A percentile compares a stretch with the other conserved stretches of the same genome.
These are phyloP conservation scores for Trebouxia gelatinosa DNA, from an alignment of 163 green algal genomes.

Conservation along the genomic window DNA sequence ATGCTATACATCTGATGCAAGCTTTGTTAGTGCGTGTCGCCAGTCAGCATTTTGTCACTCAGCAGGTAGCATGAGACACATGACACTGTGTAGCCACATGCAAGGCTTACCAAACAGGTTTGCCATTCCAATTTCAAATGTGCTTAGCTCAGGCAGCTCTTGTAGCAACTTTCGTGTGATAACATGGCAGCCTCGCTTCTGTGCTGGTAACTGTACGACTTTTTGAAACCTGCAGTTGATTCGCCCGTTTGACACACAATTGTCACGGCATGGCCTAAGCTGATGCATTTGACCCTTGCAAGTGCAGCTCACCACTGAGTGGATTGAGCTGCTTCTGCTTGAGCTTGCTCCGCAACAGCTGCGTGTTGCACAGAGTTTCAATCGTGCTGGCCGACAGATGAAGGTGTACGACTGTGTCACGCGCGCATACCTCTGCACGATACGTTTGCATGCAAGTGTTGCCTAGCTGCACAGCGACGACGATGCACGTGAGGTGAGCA, in stretches of 20 bases:
- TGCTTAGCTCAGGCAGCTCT: constrained; percentile 62
- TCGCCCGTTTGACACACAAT: not conserved
- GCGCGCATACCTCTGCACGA: too few relatives aligned
- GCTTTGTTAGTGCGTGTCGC: not conserved
- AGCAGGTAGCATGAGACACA: not conserved
- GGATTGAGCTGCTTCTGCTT: not conserved
- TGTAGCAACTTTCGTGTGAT: constrained; percentile 72
- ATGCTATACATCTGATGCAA: not conserved
- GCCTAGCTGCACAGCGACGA: too few relatives aligned
- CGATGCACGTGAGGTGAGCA: too few relatives aligned
- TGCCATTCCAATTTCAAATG: constrained; percentile 65
- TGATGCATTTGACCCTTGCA: constrained; percentile 7
- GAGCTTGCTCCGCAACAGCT: constrained; percentile 16
- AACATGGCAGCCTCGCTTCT: constrained; percentile 75
- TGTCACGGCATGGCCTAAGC: not conserved
- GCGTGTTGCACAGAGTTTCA: too few relatives aligned
- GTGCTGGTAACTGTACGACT: constrained; percentile 51
- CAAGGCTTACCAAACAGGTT: constrained; percentile 65
- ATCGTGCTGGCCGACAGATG: too few relatives aligned
- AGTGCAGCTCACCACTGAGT: constrained; percentile 4
- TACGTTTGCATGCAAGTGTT: too few relatives aligned
- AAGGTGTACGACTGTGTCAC: too few relatives aligned
- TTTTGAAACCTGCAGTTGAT: constrained; percentile 51
- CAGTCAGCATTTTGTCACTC: not conserved
- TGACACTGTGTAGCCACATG: constrained; percentile 12